A percentile compares a stretch with the other conserved stretches of the same genome.
Conservation (phyloP, 2,329 filamentous ascomycete species). For the Samsoniella hepiali region DNA sequence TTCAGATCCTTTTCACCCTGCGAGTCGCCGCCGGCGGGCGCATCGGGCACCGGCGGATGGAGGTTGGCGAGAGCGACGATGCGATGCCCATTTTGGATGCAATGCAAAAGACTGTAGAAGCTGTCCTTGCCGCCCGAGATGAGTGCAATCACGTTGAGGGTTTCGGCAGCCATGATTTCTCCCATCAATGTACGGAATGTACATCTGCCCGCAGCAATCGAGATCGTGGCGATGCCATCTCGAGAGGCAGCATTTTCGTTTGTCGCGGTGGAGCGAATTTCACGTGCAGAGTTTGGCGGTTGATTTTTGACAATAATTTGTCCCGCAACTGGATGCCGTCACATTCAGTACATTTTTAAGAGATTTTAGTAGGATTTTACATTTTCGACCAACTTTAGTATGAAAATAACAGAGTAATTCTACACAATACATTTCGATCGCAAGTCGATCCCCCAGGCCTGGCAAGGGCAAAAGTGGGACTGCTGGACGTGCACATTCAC, state of each 20-base stretch:
- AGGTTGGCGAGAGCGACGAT: slow-evolving; percentile 89
- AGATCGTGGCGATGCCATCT: slow-evolving; percentile 1
- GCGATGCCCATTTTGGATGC: slow-evolving; percentile 77
- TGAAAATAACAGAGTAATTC: neutral
- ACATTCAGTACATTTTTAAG: neutral
- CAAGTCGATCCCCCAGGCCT: neutral
- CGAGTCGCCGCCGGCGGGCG: slow-evolving; percentile 1
- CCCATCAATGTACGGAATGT: neutral
- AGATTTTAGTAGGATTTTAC: neutral
- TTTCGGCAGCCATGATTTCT: slow-evolving; percentile 40
- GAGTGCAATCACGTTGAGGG: slow-evolving; percentile 78
- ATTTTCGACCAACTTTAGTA: neutral
- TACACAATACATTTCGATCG: neutral
- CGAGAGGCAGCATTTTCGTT: slow-evolving; percentile 5
- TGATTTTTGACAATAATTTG: neutral
- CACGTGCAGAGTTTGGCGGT: slow-evolving; percentile 10
- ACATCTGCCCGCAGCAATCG: neutral
- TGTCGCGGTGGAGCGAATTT: slow-evolving; percentile 13
- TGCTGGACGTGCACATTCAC: neutral
- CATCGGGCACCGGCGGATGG: slow-evolving; percentile 20
- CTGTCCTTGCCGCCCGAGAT: slow-evolving; percentile 98
- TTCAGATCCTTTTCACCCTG: slow-evolving; percentile 60
- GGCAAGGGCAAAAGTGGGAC: neutral
- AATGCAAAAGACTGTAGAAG: slow-evolving; percentile 89
- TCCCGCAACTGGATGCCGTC: neutral